Evolutionary conservation across 345 rosid genomes (phyloP).

Genomic region (Psidium guajava): DNA sequence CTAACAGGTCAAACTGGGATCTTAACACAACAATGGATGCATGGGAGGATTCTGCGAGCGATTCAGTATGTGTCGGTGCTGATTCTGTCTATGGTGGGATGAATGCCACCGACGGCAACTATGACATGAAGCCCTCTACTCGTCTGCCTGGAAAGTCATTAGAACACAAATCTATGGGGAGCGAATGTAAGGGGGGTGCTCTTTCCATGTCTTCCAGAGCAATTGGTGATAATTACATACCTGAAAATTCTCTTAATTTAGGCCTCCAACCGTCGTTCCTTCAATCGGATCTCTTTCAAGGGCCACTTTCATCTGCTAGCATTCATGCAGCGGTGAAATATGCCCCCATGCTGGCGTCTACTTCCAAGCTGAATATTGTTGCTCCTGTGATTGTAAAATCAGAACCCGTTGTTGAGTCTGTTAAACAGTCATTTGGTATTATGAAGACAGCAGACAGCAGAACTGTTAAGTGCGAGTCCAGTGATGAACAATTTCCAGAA

Average conservation of each 20-base stretch:
- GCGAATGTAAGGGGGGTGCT: constrained; percentile 5
- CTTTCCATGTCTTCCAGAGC: constrained; percentile 3
- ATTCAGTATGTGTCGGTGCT: constrained; percentile 13
- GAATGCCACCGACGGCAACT: constrained; percentile 4
- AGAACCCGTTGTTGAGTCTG: constrained; percentile 45
- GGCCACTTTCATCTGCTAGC: constrained; percentile 15
- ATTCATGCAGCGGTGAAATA: constrained; percentile 9
- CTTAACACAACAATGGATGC: constrained; percentile 83
- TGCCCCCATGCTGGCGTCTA: constrained; percentile 1
- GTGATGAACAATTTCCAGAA: constrained; percentile 17
- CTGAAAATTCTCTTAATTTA: constrained; percentile 41
- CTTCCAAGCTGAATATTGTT: constrained; percentile 11
- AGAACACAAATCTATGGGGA: constrained; percentile 10
- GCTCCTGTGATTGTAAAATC: constrained; percentile 34
- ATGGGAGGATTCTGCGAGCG: constrained; percentile 45
- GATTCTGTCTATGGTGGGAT: constrained; percentile 5
- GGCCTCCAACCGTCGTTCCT: constrained; percentile 29
- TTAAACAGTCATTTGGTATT: constrained; percentile 8
- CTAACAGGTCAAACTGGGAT: constrained; percentile 73
- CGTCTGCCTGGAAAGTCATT: constrained; percentile 5
- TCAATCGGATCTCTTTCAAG: constrained; percentile 8
- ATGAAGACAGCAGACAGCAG: constrained; percentile 3
- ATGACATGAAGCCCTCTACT: constrained; percentile 17
- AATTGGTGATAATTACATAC: constrained; percentile 4
- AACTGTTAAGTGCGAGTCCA: constrained; percentile 32